Percentiles rank a stretch among this genome's conserved stretches.
phyloP scores from a whole-genome alignment of 2,329 filamentous ascomycete species.

The Pseudogymnoascus sp. region DNA sequence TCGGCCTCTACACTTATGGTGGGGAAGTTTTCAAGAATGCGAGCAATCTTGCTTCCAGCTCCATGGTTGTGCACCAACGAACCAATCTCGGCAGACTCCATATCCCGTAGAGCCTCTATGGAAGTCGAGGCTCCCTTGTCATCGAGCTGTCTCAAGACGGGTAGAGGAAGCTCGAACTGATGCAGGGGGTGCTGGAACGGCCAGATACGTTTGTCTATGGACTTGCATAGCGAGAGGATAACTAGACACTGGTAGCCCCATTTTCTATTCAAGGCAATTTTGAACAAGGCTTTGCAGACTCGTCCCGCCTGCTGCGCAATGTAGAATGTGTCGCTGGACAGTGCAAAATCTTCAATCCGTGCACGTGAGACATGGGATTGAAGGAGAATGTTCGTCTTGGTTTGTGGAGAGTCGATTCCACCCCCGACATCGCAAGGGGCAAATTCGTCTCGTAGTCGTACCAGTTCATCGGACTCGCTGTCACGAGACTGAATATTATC shows the following conservation, averaged over 20 bases:
- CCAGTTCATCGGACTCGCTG: slow-evolving; percentile 81
- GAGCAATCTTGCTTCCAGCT: slow-evolving; percentile 75
- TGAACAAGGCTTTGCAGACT: slow-evolving; percentile 91
- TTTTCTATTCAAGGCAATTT: slow-evolving; percentile 89
- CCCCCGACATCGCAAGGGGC: slow-evolving; percentile 74
- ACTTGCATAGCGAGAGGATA: slow-evolving; percentile 85
- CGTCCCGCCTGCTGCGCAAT: slow-evolving; percentile 91
- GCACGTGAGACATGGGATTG: slow-evolving; percentile 89
- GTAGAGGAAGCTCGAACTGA: slow-evolving; percentile 84
- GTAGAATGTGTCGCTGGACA: slow-evolving; percentile 87
- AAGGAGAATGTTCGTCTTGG: slow-evolving; percentile 91
- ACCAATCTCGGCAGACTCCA: slow-evolving; percentile 88
- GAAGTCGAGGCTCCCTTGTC: slow-evolving; percentile 65
- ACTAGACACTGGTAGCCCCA: slow-evolving; percentile 96
- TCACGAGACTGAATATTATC: slow-evolving; percentile 94
- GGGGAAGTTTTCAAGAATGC: slow-evolving; percentile 82
- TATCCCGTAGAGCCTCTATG: slow-evolving; percentile 80
- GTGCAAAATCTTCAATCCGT: slow-evolving; percentile 84
- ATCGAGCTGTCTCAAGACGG: slow-evolving; percentile 77
- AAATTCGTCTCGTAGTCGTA: slow-evolving; percentile 59
- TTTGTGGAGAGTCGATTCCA: slow-evolving; percentile 63
- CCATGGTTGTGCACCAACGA: slow-evolving; percentile 82
- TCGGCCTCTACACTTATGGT: slow-evolving; percentile 86
- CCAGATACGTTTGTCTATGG: slow-evolving; percentile 94
- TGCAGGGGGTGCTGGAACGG: slow-evolving; percentile 89